phyloP scores from a whole-genome alignment of 306 rosid species.

The Medicago lupulina region DNA sequence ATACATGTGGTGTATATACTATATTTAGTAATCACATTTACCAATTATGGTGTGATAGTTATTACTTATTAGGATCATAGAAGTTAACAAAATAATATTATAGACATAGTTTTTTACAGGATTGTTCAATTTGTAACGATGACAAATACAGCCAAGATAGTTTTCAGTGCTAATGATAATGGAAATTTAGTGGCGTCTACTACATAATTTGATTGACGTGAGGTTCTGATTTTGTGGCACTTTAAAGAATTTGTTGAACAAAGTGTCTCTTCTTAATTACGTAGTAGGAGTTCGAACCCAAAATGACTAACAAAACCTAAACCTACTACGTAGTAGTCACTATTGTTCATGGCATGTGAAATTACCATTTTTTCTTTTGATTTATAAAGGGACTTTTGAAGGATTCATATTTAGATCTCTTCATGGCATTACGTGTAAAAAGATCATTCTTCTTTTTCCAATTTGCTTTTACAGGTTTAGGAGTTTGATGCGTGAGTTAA shows the following conservation, averaged over 20 bases:
- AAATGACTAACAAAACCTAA: slow-evolving; percentile 1
- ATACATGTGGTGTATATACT: not conserved
- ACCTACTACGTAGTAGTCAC: not conserved
- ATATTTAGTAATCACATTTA: not conserved
- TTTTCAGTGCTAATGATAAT: not conserved
- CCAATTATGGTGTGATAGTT: not conserved
- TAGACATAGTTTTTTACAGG: not conserved
- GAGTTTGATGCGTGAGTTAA: slow-evolving; percentile 14
- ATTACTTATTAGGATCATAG: no score
- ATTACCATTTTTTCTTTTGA: not conserved
- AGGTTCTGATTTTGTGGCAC: slow-evolving; percentile 8
- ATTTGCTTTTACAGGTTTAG: not conserved
- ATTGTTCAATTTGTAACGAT: slow-evolving; percentile 8
- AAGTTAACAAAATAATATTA: not conserved
- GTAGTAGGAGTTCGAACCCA: slow-evolving; percentile 20
- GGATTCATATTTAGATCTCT: not conserved
- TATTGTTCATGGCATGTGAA: slow-evolving; percentile 24
- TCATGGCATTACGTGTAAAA: slow-evolving; percentile 8
- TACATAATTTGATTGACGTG: slow-evolving; percentile 2
- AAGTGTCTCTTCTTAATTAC: slow-evolving; percentile 21
- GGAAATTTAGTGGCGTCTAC: slow-evolving; percentile 23
- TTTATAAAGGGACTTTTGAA: slow-evolving; percentile 5
- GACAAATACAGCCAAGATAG: not conserved
- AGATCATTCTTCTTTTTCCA: not conserved
- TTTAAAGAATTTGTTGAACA: slow-evolving; percentile 2